These are phyloP conservation scores for Coccomyxa sp. DNA, from an alignment of 139 green algal species.

Conservation along the genomic window DNA sequence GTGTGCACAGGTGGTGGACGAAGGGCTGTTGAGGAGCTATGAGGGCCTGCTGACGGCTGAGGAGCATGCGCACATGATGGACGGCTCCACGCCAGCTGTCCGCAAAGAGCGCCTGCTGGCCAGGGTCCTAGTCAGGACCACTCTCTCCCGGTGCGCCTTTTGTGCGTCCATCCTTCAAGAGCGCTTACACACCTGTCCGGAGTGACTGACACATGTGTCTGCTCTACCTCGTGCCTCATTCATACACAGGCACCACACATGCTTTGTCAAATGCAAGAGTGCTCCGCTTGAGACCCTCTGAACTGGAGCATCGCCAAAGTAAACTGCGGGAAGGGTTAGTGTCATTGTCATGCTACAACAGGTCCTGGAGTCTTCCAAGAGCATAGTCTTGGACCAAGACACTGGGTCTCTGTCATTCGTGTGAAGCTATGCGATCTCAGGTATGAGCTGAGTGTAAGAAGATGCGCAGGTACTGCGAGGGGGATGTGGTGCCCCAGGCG, in stretches of 20 bases:
- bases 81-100: slow-evolving; percentile 8
- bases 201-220: background rate
- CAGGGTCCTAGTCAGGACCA: slow-evolving; percentile 27
- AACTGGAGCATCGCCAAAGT: background rate
- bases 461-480: slow-evolving; percentile 10
- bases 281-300: background rate
- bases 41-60: slow-evolving; percentile 24
- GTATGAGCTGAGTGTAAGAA: too few species aligned
- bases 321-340: background rate
- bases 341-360: background rate
- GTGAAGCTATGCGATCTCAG: too few species aligned
- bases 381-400: background rate
- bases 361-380: background rate
- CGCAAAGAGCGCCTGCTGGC: slow-evolving; percentile 45
- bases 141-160: slow-evolving; percentile 10
- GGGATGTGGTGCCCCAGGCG: background rate
- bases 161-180: background rate
- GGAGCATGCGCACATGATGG: slow-evolving; percentile 20
- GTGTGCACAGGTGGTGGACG: slow-evolving; percentile 8
- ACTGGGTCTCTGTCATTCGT: too few species aligned
- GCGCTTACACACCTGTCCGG: background rate
- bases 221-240: too few species aligned
- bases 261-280: background rate
- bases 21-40: slow-evolving; percentile 12
- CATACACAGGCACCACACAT: background rate